Conservation (phyloP, 495 filamentous ascomycete genomes). For the Letharia lupina region DNA sequence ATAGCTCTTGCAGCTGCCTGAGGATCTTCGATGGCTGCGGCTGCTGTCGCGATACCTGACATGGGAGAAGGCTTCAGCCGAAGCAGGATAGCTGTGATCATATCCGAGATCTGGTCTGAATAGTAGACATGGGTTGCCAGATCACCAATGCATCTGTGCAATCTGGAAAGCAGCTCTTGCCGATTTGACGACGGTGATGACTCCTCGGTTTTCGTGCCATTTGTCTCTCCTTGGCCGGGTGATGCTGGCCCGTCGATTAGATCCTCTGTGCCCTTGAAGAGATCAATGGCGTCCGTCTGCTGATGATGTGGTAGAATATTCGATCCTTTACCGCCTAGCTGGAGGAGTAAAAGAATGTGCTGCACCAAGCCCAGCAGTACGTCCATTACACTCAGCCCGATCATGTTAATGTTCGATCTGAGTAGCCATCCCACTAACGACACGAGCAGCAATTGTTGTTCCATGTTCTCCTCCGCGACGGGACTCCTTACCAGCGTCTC, state of each 20-base stretch:
- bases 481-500: slow-evolving; percentile 59
- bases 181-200: slow-evolving; percentile 36
- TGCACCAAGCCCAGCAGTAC: slow-evolving; percentile 72
- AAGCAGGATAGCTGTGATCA: slow-evolving; percentile 69
- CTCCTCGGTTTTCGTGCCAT: slow-evolving; percentile 22
- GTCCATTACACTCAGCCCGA: slow-evolving; percentile 90
- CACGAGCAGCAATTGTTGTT: slow-evolving; percentile 61
- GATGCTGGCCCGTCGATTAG: slow-evolving; percentile 13
- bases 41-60: slow-evolving; percentile 31
- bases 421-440: slow-evolving; percentile 72
- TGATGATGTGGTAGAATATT: slow-evolving; percentile 29
- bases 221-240: slow-evolving; percentile 19
- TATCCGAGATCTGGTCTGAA: slow-evolving; percentile 84
- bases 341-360: slow-evolving; percentile 66
- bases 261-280: slow-evolving; percentile 21
- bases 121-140: slow-evolving; percentile 94
- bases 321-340: slow-evolving; percentile 42
- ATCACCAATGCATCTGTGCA: slow-evolving; percentile 71
- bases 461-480: slow-evolving; percentile 55
- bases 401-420: slow-evolving; percentile 80
- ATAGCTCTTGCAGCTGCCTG: slow-evolving; percentile 30
- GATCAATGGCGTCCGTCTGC: slow-evolving; percentile 27
- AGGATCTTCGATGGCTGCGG: slow-evolving; percentile 39
- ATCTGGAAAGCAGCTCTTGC: slow-evolving; percentile 50
- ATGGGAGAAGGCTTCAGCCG: slow-evolving; percentile 59